Evolutionary conservation across 129 eudicot genomes (phyloP).

Genomic region (Saussurea involucrata): DNA sequence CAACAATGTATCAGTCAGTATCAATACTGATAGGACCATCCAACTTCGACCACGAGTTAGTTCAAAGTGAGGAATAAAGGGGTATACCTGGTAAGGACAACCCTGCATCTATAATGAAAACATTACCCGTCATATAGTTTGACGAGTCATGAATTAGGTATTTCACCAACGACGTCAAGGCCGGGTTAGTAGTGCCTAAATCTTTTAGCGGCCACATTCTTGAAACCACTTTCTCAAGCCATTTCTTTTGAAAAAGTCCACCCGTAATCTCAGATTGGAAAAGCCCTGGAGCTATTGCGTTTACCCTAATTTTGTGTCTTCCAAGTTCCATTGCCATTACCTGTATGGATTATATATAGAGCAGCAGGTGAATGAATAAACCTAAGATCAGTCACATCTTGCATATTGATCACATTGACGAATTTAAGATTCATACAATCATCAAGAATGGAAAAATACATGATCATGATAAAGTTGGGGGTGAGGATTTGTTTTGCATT

Average conservation of each 20-base stretch:
- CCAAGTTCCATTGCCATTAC: background rate
- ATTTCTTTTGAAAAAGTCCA: conserved; percentile 14
- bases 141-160: conserved; percentile 31
- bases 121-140: conserved; percentile 22
- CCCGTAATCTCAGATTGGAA: conserved; percentile 30
- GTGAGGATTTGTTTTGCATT: background rate
- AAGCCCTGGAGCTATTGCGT: conserved; percentile 20
- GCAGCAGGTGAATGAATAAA: background rate
- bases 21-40: background rate
- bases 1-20: background rate
- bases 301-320: conserved; percentile 18
- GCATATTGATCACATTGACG: background rate
- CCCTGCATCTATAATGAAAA: conserved; percentile 38
- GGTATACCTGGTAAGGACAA: conserved; percentile 23
- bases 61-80: conserved; percentile 32
- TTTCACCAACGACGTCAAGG: conserved; percentile 3
- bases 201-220: conserved; percentile 19
- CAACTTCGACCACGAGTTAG: background rate
- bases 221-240: conserved; percentile 9
- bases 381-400: background rate
- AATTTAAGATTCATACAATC: background rate
- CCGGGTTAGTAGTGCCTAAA: conserved; percentile 12
- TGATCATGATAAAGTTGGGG: background rate
- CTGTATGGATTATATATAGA: background rate
- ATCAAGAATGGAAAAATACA: background rate